These are phyloP conservation scores for Chrysanthemum makinoi DNA, from an alignment of 129 eudicot genomes.

Conservation along the genomic window DNA sequence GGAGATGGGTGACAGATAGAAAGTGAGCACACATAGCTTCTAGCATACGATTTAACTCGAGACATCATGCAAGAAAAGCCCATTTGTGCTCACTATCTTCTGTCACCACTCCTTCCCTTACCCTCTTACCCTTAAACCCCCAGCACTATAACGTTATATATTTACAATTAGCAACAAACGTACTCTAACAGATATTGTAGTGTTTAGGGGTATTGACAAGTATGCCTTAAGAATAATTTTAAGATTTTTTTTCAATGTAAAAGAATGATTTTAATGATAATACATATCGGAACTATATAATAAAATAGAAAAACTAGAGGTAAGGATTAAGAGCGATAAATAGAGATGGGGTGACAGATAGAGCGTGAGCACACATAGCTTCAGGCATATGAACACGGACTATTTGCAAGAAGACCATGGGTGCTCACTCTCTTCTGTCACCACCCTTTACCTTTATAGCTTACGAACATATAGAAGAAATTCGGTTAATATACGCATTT, in stretches of 20 bases:
- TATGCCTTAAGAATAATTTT: too few species aligned
- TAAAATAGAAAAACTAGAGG: background rate
- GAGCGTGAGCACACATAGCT: slow-evolving; percentile 82
- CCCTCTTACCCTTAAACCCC: background rate
- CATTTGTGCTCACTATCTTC: slow-evolving; percentile 40
- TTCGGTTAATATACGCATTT: too few species aligned
- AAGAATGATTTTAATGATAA: too few species aligned
- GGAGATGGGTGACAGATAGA: slow-evolving; percentile 29
- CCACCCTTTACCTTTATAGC: slow-evolving; percentile 29
- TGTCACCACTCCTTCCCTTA: slow-evolving; percentile 20
- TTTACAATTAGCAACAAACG: background rate
- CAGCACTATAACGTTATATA: background rate
- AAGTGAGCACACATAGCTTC: slow-evolving; percentile 32
- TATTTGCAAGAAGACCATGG: slow-evolving; percentile 31
- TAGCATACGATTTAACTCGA: slow-evolving; percentile 6
- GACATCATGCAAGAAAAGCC: slow-evolving; percentile 11
- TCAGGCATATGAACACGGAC: slow-evolving; percentile 37
- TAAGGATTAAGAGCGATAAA: background rate
- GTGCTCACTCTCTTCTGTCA: slow-evolving; percentile 68
- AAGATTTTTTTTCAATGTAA: too few species aligned
- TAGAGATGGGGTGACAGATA: slow-evolving; percentile 65
- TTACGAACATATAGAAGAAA: background rate
- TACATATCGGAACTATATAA: too few species aligned
- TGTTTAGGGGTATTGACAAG: background rate
- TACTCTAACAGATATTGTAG: too few species aligned